Conservation (phyloP, 352 stramenopile genomes). For the Globisporangium nodosum region DNA sequence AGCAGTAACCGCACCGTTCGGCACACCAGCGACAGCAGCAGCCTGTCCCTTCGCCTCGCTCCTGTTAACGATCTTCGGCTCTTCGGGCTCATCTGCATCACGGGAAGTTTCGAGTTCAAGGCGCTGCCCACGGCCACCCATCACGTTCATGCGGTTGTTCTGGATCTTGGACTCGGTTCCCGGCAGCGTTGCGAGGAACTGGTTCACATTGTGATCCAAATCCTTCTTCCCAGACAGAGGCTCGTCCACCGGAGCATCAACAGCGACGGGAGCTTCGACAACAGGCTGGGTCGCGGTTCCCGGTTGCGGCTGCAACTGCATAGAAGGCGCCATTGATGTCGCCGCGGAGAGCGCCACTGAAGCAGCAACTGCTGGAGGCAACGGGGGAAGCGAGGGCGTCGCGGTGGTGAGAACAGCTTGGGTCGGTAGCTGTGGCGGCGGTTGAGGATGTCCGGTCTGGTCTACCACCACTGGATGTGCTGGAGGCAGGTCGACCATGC, state of each 20-base stretch:
- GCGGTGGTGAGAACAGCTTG: neutral
- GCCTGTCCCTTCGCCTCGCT: neutral
- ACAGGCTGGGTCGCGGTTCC: neutral
- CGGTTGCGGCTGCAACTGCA: neutral
- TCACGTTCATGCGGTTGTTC: constrained; percentile 87
- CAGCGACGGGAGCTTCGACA: neutral
- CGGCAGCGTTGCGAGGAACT: constrained; percentile 79
- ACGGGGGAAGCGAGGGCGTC: neutral
- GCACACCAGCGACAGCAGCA: neutral
- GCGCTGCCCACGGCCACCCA: constrained; percentile 87
- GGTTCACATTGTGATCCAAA: constrained; percentile 53
- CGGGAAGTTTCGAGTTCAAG: constrained; percentile 65
- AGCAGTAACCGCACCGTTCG: neutral
- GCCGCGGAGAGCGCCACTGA: neutral
- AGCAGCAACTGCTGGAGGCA: neutral
- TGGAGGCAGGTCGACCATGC: constrained; percentile 27
- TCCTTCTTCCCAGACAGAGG: constrained; percentile 51
- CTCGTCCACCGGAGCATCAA: constrained; percentile 31
- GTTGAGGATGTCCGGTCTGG: constrained; percentile 7
- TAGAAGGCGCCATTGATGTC: neutral
- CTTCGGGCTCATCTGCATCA: constrained; percentile 8
- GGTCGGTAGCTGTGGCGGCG: constrained; percentile 2
- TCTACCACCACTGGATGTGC: constrained; percentile 1
- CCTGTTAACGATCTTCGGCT: neutral
- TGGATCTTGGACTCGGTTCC: constrained; percentile 90